Base-by-base conservation (phyloP, 179 eudicot species). In the Beta corolliflora region DNA sequence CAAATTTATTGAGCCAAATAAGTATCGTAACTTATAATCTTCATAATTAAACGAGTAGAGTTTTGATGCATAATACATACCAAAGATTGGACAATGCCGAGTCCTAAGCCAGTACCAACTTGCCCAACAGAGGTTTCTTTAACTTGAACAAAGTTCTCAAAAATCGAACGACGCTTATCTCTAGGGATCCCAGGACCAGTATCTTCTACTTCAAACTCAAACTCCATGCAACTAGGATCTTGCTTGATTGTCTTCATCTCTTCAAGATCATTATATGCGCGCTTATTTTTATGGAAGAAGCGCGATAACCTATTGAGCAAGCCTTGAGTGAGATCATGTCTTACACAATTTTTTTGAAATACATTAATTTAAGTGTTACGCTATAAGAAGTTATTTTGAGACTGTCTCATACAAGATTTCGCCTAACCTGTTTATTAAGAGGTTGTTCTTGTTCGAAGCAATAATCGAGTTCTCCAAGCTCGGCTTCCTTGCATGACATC, bases 31-130 rank as follows among this genome's bases (percentile, higher is more conserved):
- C 2, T 31, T 31, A 0, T 31, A 31, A 31, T 31, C 4, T 25
- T 41, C 3, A 44, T 5, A 45, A n/a, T n/a, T n/a, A n/a, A n/a
- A n/a, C n/a, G n/a, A n/a, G n/a, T 25, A 25, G 29, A 74, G 12
- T 50, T 45, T 29, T 29, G 21, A 7, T 5, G 4, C 5, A 4
- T 21, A 72, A 76, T 61, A 79, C 89, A 21, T 87, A 95, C 98
- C 95, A 94, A 85, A 72, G 98, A 91, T 81, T 94, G 99, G 76
- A 95, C 99, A 65, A 92, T 95, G 50, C 97, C 98, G 29, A 95
- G 94, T n/a, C 99, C 99, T 69, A 96, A 87, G 56, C 99, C 99
- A 13, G 98, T 94, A 83, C 99, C 99, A 85, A 85, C 89, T 15
- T 81, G 88, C 54, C 85, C 91, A 15, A 44, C 75, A 44, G 89